Evolutionary conservation across 306 rosid species (phyloP).

Genomic region (Fagus sylvatica): DNA sequence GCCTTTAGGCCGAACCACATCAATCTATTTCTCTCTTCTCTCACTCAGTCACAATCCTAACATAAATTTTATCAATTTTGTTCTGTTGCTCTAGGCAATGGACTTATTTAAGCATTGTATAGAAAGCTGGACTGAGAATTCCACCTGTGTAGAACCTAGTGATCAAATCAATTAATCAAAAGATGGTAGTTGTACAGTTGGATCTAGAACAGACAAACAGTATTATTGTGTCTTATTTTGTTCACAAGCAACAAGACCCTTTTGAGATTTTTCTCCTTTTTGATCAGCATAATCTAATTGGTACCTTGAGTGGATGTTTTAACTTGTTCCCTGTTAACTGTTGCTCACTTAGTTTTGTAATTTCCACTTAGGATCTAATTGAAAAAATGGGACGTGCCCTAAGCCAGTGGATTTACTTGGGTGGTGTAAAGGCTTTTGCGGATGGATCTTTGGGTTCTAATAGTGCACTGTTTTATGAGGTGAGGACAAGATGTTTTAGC

Average conservation of each 20-base stretch:
- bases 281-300: not conserved
- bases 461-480: slow-evolving; percentile 88
- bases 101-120: too few relatives aligned
- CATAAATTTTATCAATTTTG: too few relatives aligned
- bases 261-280: not conserved
- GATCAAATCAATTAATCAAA: not conserved
- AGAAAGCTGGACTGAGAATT: not conserved
- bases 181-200: not conserved
- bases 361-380: slow-evolving; percentile 56
- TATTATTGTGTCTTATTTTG: not conserved
- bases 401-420: slow-evolving; percentile 83
- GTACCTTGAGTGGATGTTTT: not conserved
- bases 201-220: not conserved
- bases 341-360: slow-evolving; percentile 16
- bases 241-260: not conserved
- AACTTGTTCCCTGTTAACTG: slow-evolving; percentile 17
- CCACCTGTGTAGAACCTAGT: not conserved
- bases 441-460: slow-evolving; percentile 89
- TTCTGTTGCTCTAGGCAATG: too few relatives aligned
- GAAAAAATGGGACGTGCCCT: slow-evolving; percentile 48
- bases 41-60: too few relatives aligned
- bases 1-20: too few relatives aligned
- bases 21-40: too few relatives aligned
- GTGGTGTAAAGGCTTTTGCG: slow-evolving; percentile 87
- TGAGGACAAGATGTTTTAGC: slow-evolving; percentile 35